phyloP scores from a whole-genome alignment of 345 rosid species.

The Eucalyptus pauciflora region DNA sequence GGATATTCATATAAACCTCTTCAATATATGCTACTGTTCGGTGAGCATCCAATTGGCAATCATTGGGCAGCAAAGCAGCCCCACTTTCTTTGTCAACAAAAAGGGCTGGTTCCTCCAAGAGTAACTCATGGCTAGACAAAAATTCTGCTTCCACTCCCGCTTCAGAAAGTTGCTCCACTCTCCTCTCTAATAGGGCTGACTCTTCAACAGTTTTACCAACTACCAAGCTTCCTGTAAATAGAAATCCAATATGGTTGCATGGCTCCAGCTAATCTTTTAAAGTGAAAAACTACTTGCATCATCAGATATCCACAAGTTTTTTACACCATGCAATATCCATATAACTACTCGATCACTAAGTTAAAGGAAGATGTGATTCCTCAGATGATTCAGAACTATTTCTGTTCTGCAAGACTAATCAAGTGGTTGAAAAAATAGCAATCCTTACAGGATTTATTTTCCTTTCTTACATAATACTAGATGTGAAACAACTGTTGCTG shows the following conservation, averaged over 20 bases:
- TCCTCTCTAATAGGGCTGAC: conserved; percentile 32
- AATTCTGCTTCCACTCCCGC: conserved; percentile 63
- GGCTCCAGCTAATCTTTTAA: background rate
- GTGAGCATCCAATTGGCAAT: conserved; percentile 77
- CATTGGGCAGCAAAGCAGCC: conserved; percentile 76
- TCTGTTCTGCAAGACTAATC: background rate
- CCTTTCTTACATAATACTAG: background rate
- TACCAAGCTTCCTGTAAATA: conserved; percentile 57
- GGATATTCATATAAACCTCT: conserved; percentile 29
- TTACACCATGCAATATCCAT: background rate
- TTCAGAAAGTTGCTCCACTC: conserved; percentile 49
- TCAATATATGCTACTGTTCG: conserved; percentile 58
- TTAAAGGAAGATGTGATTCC: background rate
- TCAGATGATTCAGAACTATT: background rate
- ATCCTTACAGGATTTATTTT: background rate
- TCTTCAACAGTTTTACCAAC: conserved; percentile 57
- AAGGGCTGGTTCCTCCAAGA: conserved; percentile 45
- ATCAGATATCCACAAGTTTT: background rate
- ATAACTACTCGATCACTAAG: background rate
- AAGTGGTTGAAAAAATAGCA: background rate
- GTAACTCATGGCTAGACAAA: conserved; percentile 48
- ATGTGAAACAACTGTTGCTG: background rate
- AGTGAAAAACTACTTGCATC: background rate
- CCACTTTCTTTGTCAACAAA: conserved; percentile 40
- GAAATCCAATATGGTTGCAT: background rate